Conservation (phyloP, 2,329 filamentous ascomycete genomes). For the Calycina herbarum region DNA sequence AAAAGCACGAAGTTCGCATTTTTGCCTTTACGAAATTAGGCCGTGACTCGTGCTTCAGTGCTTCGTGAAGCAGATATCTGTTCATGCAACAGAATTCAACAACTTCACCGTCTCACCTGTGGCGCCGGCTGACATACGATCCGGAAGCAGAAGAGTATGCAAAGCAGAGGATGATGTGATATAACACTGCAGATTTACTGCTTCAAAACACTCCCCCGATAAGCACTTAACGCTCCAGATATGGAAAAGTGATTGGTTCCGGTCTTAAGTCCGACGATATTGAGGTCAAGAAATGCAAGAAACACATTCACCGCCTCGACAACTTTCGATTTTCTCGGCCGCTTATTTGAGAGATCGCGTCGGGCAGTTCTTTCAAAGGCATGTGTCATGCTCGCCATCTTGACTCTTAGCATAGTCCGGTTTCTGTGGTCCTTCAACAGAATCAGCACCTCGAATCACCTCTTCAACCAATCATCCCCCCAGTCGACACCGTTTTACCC, state of each 20-base stretch:
- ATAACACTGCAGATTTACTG: constrained; percentile 14
- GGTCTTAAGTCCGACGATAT: constrained; percentile 12
- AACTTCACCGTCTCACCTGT: constrained; percentile 22
- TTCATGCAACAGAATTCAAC: constrained; percentile 18
- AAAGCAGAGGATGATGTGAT: constrained; percentile 15
- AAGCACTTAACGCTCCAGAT: not conserved
- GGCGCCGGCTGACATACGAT: constrained; percentile 23
- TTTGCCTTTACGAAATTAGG: constrained; percentile 11
- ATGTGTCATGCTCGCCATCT: constrained; percentile 17
- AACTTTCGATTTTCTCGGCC: constrained; percentile 13
- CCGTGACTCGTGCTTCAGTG: constrained; percentile 13
- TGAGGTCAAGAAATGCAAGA: constrained; percentile 15
- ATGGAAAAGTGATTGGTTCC: not conserved
- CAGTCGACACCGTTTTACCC: constrained; percentile 21
- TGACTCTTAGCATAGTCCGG: not conserved
- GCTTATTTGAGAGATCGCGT: constrained; percentile 17
- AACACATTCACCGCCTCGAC: constrained; percentile 19
- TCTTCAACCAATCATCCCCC: constrained; percentile 17
- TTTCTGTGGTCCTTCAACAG: constrained; percentile 1
- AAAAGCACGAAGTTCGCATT: constrained; percentile 2
- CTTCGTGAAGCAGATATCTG: not conserved
- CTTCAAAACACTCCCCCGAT: constrained; percentile 8
- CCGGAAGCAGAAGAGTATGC: constrained; percentile 12
- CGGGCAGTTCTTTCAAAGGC: constrained; percentile 10
- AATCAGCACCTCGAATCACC: constrained; percentile 13